These are phyloP conservation scores for Xylaria grammica DNA, from an alignment of 495 filamentous ascomycete species.

Conservation along the genomic window DNA sequence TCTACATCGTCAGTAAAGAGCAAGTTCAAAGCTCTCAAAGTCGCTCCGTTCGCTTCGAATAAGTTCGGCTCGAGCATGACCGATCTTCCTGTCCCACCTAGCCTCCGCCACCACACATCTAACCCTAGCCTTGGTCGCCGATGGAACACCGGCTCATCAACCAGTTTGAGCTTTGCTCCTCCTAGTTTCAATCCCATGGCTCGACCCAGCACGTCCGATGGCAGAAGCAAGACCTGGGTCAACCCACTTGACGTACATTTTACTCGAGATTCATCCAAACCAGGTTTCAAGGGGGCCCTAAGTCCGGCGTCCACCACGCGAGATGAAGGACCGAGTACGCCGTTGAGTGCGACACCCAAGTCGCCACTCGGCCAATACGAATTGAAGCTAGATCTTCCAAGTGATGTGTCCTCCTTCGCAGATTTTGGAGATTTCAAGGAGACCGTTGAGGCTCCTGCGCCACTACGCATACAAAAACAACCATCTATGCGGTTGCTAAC, in stretches of 20 bases:
- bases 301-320: slow-evolving; percentile 12
- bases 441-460: slow-evolving; percentile 34
- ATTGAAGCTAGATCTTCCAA: slow-evolving; percentile 33
- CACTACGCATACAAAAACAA: slow-evolving; percentile 35
- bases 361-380: slow-evolving; percentile 41
- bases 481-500: slow-evolving; percentile 18
- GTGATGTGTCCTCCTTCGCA: slow-evolving; percentile 32
- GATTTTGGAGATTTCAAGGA: slow-evolving; percentile 38
- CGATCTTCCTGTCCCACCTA: slow-evolving; percentile 39
- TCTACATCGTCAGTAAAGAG: slow-evolving; percentile 22
- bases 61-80: slow-evolving; percentile 46
- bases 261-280: slow-evolving; percentile 23
- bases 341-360: slow-evolving; percentile 28
- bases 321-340: slow-evolving; percentile 10
- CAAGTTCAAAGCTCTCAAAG: slow-evolving; percentile 25
- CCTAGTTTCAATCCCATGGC: slow-evolving; percentile 35
- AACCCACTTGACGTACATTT: slow-evolving; percentile 51
- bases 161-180: slow-evolving; percentile 35
- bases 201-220: slow-evolving; percentile 38
- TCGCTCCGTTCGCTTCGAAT: slow-evolving; percentile 37
- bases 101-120: slow-evolving; percentile 43
- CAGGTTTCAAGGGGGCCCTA: background rate
- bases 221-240: slow-evolving; percentile 40
- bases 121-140: slow-evolving; percentile 43
- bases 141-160: slow-evolving; percentile 35